A percentile compares a stretch with the other conserved stretches of the same genome.
phyloP scores from a whole-genome alignment of 768 basidiomycete genomes.

The Tylopilus intermedius region DNA sequence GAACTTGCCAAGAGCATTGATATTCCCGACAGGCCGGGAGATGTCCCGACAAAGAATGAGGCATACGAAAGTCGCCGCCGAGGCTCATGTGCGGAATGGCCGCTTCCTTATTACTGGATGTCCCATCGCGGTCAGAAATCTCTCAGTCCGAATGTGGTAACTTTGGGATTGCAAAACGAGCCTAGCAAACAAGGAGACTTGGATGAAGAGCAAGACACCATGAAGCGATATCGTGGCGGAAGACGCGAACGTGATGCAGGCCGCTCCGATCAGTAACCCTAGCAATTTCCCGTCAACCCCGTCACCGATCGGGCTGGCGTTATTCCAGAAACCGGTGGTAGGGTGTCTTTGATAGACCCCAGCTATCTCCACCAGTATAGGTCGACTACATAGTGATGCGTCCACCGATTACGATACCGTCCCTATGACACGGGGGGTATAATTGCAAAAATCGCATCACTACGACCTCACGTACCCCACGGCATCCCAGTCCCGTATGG shows the following conservation, averaged over 20 bases:
- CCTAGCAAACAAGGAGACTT: slow-evolving; percentile 11
- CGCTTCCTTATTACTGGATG: slow-evolving; percentile 12
- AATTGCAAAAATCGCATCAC: slow-evolving; percentile 11
- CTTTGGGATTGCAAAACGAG: slow-evolving; percentile 14
- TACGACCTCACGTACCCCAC: slow-evolving; percentile 14
- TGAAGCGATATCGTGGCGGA: slow-evolving; percentile 5
- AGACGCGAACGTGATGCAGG: slow-evolving; percentile 1
- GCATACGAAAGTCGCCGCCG: slow-evolving; percentile 16
- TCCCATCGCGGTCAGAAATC: slow-evolving; percentile 5
- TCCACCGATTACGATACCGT: neutral
- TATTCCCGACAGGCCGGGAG: slow-evolving; percentile 10
- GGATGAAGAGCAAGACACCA: slow-evolving; percentile 10
- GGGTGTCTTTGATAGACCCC: slow-evolving; percentile 5
- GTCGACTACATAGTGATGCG: slow-evolving; percentile 3
- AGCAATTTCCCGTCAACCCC: slow-evolving; percentile 7
- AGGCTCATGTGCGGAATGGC: slow-evolving; percentile 12
- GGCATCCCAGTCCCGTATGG: slow-evolving; percentile 9
- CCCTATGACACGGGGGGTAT: slow-evolving; percentile 7
- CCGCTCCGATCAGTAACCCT: slow-evolving; percentile 6
- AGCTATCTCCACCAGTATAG: slow-evolving; percentile 12
- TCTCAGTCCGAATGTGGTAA: slow-evolving; percentile 14
- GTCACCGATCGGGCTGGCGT: slow-evolving; percentile 8
- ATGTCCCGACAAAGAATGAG: slow-evolving; percentile 14
- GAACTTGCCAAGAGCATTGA: slow-evolving; percentile 6
- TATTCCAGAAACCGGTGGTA: neutral